Base-by-base conservation (phyloP, 805 yeast species). In the Pichia membranifaciens region DNA sequence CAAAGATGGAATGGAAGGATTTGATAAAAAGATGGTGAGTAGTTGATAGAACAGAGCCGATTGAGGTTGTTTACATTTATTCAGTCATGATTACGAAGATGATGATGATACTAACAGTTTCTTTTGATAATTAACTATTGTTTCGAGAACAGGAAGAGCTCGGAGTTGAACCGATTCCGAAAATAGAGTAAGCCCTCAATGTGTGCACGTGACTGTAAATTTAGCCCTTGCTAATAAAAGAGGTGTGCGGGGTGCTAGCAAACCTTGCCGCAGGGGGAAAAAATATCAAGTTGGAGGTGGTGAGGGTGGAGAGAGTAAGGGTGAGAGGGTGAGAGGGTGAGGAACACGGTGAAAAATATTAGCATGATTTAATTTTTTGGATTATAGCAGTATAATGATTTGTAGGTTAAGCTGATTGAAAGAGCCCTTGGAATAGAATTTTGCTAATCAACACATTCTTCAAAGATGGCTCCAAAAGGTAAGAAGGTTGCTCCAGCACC, bases 401-500 rank as follows among this genome's bases (percentile, higher is more conserved):
- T n/a, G n/a, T n/a, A n/a, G n/a, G n/a, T n/a, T n/a, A n/a, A n/a
- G n/a, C n/a, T n/a, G n/a, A n/a, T n/a, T n/a, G n/a, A n/a, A n/a
- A n/a, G n/a, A n/a, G n/a, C n/a, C n/a, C n/a, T n/a, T n/a, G n/a
- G n/a, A n/a, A n/a, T n/a, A n/a, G n/a, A n/a, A n/a, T n/a, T 18
- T 41, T 17, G 12, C 3, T 41, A 41, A 41, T 31, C 44, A 41
- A 33, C 16, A 32, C 29, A 41, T 20, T 17, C 44, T 41, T 41
- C 23, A 48, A 49, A 49, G 39, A 49, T 49, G 50, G 50, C 49
- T 40, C 47, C 50, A 47, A 81, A 76, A 74, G 74, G 58, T 55
- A 82, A 79, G 79, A 89, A 87, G 81, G 95, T 88, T 68, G 97
- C 96, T 67, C 96, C 97, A 80, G 91, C 97, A 72, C 99, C 99